Percentiles rank a stretch among this genome's conserved stretches.
These are phyloP conservation scores for Rhododendron molle DNA, from an alignment of 148 eudicot genomes.

Conservation along the genomic window DNA sequence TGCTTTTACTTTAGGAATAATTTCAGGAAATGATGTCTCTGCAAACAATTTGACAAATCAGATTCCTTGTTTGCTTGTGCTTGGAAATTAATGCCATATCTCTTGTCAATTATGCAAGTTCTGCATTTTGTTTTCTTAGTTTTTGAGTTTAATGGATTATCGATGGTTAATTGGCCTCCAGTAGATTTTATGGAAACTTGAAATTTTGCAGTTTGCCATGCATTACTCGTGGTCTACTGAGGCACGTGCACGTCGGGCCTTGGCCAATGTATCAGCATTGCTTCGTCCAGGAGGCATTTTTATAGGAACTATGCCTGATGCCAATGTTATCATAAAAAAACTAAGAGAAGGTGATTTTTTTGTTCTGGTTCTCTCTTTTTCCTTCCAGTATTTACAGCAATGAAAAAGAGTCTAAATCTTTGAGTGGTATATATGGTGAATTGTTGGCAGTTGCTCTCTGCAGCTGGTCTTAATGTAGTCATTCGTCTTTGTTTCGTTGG, in stretches of 20 bases:
- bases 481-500: neutral
- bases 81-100: neutral
- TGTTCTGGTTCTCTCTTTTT: neutral
- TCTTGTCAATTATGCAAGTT: conserved; percentile 3
- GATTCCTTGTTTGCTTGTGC: neutral
- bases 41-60: neutral
- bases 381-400: neutral
- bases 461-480: neutral
- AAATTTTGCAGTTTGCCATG: conserved; percentile 84
- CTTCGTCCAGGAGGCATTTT: conserved; percentile 96
- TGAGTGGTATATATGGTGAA: neutral
- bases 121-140: neutral
- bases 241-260: conserved; percentile 95
- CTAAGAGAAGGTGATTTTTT: conserved; percentile 71
- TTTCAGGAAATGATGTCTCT: neutral
- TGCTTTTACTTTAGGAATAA: neutral
- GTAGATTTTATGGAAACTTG: conserved; percentile 1
- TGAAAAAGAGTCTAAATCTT: neutral
- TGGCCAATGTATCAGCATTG: conserved; percentile 92
- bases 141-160: neutral
- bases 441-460: neutral
- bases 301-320: conserved; percentile 99
- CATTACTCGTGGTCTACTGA: conserved; percentile 99
- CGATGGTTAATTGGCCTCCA: neutral
- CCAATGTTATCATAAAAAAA: conserved; percentile 91